Evolutionary conservation across 345 rosid genomes (phyloP), one percentile per base, ranked within the genome.

Genomic region (Crucihimalaya himalaica): DNA sequence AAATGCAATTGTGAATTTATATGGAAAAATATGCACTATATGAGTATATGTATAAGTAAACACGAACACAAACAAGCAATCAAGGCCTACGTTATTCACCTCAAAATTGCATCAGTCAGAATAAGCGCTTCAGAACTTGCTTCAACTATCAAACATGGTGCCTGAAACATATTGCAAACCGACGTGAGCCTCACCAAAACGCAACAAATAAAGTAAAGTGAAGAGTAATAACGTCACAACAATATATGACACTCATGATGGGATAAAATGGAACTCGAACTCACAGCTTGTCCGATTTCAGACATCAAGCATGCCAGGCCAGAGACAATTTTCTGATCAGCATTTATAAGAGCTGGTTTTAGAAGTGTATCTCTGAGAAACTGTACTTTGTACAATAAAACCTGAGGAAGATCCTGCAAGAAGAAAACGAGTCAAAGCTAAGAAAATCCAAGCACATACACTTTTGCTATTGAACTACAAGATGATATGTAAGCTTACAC

Each of bases 201-300:
- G 20, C 34, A 34, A 61, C 7, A 32, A 39, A 48, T 73, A 40
- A 31, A 65, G 67, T 69, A 5, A 31, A 14, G 48, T 63, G 35
- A 51, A 63, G 13, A 68, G 31, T 63, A 56, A 56, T 52, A 21
- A 27, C 20, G n/a, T 2, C 27, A 46, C 31, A 39, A 18, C 14
- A 42, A 43, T 21, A 37, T 28, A 9, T 11, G 29, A 63, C 7
- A 65, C 3, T 47, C 18, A 56, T 7, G 21, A 29, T 21, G 37
- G 12, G 32, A 31, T 67, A 58, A 29, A 62, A 42, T 51, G 9
- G 63, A 63, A 55, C 34, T 40, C 60, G 31, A 42, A 85, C 94
- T 88, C 77, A 94, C 97, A 61, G 98, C 97, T 80, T 91, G 98
- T 72, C 98, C 97, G 61, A 94, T 91, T 81, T 94, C 96, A 35